A percentile compares a stretch with the other conserved stretches of the same genome.
phyloP scores from a whole-genome alignment of 2,329 filamentous ascomycete species.

The Rugonectria rugulosa region DNA sequence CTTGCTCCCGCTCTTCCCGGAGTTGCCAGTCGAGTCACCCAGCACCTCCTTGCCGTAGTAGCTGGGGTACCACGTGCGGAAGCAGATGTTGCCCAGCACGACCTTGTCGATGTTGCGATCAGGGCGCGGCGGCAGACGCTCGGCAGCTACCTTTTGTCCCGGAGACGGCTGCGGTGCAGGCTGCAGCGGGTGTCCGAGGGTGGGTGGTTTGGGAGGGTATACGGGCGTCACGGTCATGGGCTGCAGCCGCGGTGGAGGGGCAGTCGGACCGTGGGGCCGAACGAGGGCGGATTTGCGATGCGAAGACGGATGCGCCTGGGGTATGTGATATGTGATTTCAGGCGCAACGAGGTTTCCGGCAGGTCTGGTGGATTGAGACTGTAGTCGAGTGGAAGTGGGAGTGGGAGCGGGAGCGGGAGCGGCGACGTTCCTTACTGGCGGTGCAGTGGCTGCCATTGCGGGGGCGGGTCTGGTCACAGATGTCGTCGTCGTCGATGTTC shows the following conservation, averaged over 20 bases:
- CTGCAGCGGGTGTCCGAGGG: not conserved
- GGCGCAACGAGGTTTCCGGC: conserved; percentile 50
- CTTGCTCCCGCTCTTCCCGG: conserved; percentile 38
- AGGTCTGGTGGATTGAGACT: no score
- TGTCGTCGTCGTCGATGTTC: not conserved
- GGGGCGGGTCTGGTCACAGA: conserved; percentile 14
- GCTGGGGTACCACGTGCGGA: conserved; percentile 92
- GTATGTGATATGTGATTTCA: conserved; percentile 51
- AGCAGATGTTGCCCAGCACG: conserved; percentile 82
- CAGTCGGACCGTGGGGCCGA: conserved; percentile 44
- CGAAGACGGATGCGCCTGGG: conserved; percentile 41
- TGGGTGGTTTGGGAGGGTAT: conserved; percentile 45
- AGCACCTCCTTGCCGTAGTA: conserved; percentile 81
- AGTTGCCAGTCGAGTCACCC: conserved; percentile 54
- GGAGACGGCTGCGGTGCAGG: not conserved
- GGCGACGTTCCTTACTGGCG: conserved; percentile 15
- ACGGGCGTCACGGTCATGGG: conserved; percentile 43
- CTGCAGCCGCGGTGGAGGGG: conserved; percentile 42
- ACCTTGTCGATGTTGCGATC: conserved; percentile 88
- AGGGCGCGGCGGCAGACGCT: conserved; percentile 49
- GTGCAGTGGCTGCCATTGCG: conserved; percentile 33
- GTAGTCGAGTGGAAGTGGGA: no score
- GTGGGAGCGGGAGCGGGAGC: no score
- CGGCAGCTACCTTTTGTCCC: conserved; percentile 28
- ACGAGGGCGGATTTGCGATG: conserved; percentile 42